Base-by-base conservation (phyloP, 345 rosid genomes). In the Boechera retrofracta region DNA sequence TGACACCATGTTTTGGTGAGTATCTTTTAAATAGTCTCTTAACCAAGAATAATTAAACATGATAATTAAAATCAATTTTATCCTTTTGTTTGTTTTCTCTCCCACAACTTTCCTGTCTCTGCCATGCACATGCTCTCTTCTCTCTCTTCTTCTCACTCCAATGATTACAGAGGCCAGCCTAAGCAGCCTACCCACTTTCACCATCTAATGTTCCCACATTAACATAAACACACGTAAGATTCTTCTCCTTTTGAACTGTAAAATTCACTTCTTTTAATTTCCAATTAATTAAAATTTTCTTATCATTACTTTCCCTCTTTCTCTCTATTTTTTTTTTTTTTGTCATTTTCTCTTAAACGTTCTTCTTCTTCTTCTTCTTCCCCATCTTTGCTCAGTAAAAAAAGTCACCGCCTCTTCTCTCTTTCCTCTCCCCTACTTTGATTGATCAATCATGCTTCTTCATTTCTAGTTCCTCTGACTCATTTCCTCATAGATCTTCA, bases 141-240 rank as follows among this genome's bases (percentile, higher is more conserved):
- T 52, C 32, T 35, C 59, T 53, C 52, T 57, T 38, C 54, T 72
- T 72, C 77, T 79, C 82, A 74, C 71, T 79, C 71, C 82, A 79
- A 79, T 73, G 82, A 74, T 73, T 79, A 78, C 70, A 67, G 75
- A 57, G 48, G 60, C 70, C 82, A 73, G 82, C 82, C 78, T 73
- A 61, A 78, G 77, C 81, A 78, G 68, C 73, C 77, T 78, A 78
- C 68, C 82, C 78, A 73, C 82, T 78, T 78, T 73, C 78, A 73
- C 81, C 81, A 58, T 78, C 74, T n/a, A 72, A 73, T 73, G 77
- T 78, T 67, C 73, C 72, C 68, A 32, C 70, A 49, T 72, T 68
- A 79, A 60, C 45, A 26, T 73, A 68, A 78, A 67, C 65, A 36
- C 66, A 77, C 80, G 66, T 71, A 61, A 68, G 82, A 79, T 79